A percentile compares a stretch with the other conserved stretches of the same genome.
Evolutionary conservation across 2,329 filamentous ascomycete species (phyloP).

Genomic region (Penicillium nordicum): DNA sequence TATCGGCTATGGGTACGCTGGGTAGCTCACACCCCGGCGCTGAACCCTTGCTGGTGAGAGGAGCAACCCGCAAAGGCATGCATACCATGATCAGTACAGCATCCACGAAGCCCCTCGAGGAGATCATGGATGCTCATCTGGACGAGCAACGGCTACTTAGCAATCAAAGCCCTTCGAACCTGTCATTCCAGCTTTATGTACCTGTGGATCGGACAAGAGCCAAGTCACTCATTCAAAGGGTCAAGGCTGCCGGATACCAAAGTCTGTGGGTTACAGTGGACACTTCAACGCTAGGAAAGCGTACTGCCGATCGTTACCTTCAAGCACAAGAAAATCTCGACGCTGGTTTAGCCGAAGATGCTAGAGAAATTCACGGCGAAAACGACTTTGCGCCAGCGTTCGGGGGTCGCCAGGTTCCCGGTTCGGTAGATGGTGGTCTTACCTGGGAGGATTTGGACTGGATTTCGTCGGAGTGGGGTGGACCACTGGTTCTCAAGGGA

Average conservation of each 20-base stretch:
- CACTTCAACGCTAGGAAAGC: slow-evolving; percentile 15
- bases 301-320: slow-evolving; percentile 17
- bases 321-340: slow-evolving; percentile 17
- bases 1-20: slow-evolving; percentile 17
- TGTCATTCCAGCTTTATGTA: slow-evolving; percentile 17
- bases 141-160: slow-evolving; percentile 11
- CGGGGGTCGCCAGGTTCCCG: slow-evolving; percentile 15
- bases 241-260: slow-evolving; percentile 17
- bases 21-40: slow-evolving; percentile 15
- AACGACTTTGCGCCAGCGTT: slow-evolving; percentile 16
- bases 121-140: slow-evolving; percentile 17
- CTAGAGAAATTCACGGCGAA: slow-evolving; percentile 6
- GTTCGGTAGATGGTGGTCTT: slow-evolving; percentile 15
- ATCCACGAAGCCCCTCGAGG: slow-evolving; percentile 15
- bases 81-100: slow-evolving; percentile 18
- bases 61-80: slow-evolving; percentile 14
- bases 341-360: not conserved
- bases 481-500: slow-evolving; percentile 16
- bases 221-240: slow-evolving; percentile 12
- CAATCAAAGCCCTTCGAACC: slow-evolving; percentile 13
- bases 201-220: slow-evolving; percentile 13
- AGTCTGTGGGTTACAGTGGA: slow-evolving; percentile 21
- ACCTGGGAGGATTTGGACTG: slow-evolving; percentile 8
- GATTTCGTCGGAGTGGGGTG: slow-evolving; percentile 4
- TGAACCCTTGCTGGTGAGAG: slow-evolving; percentile 14